Evolutionary conservation across 2,329 filamentous ascomycete species (phyloP), one percentile per base, ranked within the genome.

Genomic region (Curvularia lunata): DNA sequence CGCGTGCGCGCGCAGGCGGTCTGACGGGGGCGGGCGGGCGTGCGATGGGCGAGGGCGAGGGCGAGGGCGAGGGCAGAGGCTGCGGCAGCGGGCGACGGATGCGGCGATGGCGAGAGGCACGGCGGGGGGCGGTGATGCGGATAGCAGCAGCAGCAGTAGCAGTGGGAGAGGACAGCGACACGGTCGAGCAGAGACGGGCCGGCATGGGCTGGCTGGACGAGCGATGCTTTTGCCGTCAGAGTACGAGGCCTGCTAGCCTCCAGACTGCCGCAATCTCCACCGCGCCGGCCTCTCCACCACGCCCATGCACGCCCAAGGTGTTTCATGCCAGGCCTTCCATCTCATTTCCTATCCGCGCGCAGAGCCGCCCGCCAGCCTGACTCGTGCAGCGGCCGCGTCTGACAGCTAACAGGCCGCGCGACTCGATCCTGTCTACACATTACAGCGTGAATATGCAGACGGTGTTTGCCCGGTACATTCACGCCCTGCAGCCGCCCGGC

Each of bases 291-390:
- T 16, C 50, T 48, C 52, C 43, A 54, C 55, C 38, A 42, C 16
- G 49, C 34, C 55, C 38, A 42, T 23, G 49, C 34, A 41, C 21
- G 58, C 52, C 55, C 52, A 52, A 52, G 52, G 45, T 27, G 51
- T 58, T 62, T 57, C 53, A 54, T 19, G 37, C 52, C n/a, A n/a
- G 23, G 42, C 56, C 54, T 58, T 57, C 55, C 58, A 47, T 54
- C 49, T 54, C 51, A 57, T 54, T 54, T 52, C 51, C 47, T 53
- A 34, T 10, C 42, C 50, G 41, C 10, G 38, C 40, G 48, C 59
- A 54, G 57, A 52, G 51, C 50, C 52, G 50, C 30, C 40, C 25
- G 27, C 18, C 61, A 49, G 9, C n/a, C n/a, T 30, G 27, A 58
- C 41, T 52, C 53, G 48, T 64, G 58, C 58, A 49, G 34, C 56